Base-by-base conservation (phyloP, 2,329 filamentous ascomycete genomes). In the Achaetomium macrosporum region DNA sequence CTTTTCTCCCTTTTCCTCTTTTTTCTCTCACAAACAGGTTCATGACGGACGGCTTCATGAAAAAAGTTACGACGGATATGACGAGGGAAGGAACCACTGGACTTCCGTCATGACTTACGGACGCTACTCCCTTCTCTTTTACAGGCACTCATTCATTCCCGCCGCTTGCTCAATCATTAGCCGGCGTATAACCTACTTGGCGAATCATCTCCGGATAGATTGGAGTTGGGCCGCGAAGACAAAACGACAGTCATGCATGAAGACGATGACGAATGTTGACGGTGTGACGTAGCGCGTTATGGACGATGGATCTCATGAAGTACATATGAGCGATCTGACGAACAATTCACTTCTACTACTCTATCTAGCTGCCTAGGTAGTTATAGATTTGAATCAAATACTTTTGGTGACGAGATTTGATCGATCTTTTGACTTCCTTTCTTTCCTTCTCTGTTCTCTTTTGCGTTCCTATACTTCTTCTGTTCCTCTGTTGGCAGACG, bases 201-300 rank as follows among this genome's bases (percentile, higher is more conserved):
- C 39, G 51, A 50, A 52, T 42, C 37, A 39, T 35, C 40, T 51
- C 40, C 42, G 47, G 43, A 58, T 58, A 58, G 58, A 58, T 48
- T 50, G 56, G 56, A 57, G 58, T 56, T 59, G 49, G 51, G 40
- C 25, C 50, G 42, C 29, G 36, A 50, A 55, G 50, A 59, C 42
- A 55, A 57, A 54, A 55, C 35, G 46, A 40, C 44, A 35, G 45
- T 37, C 47, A 51, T 44, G 42, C 45, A 55, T 57, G 43, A 43
- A 41, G 35, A 37, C 36, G 47, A 54, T 53, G 50, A 56, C 45
- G 42, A 49, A 36, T 37, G 16, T 33, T 36, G 31, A 50, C 53
- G 54, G 36, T 19, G 40, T 17, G 44, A 31, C 33, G 53, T 33
- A 40, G 44, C 17, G 8, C 9, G 11, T 19, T 30, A 40, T 17